Conservation (phyloP, 2,329 filamentous ascomycete species). For the Akanthomyces dipterigenus region DNA sequence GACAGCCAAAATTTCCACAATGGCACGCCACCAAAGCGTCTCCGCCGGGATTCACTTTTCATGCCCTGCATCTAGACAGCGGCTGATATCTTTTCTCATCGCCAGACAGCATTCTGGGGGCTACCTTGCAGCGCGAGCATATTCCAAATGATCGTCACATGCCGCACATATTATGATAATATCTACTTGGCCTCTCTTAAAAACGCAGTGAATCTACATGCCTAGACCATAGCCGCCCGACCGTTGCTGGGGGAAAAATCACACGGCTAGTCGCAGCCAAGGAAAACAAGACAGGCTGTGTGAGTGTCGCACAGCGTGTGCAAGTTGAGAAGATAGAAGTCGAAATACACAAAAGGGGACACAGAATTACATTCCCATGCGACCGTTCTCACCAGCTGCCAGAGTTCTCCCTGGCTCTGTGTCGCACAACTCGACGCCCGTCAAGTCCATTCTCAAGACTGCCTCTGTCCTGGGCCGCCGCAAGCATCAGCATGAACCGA, state of each 20-base stretch:
- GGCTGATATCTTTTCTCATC: not conserved
- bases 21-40: not conserved
- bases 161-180: conserved; percentile 5
- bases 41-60: not conserved
- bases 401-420: conserved; percentile 28
- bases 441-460: conserved; percentile 49
- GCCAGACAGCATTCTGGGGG: not conserved
- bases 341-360: not conserved
- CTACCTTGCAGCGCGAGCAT: not conserved
- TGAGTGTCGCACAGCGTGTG: not conserved
- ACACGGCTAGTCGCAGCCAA: not conserved
- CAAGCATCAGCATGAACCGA: conserved; percentile 37
- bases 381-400: conserved; percentile 29
- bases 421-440: conserved; percentile 32
- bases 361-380: conserved; percentile 18
- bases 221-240: conserved; percentile 10
- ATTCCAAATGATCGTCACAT: not conserved
- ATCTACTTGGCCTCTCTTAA: conserved; percentile 1
- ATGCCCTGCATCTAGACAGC: not conserved
- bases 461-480: conserved; percentile 38
- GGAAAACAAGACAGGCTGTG: not conserved
- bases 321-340: not conserved
- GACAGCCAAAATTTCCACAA: not conserved
- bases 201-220: conserved; percentile 6
- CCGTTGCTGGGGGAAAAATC: conserved; percentile 8